Percentiles rank a stretch among this genome's conserved stretches.
phyloP scores from a whole-genome alignment of 352 stramenopile species.

The Pythium brachiatum region DNA sequence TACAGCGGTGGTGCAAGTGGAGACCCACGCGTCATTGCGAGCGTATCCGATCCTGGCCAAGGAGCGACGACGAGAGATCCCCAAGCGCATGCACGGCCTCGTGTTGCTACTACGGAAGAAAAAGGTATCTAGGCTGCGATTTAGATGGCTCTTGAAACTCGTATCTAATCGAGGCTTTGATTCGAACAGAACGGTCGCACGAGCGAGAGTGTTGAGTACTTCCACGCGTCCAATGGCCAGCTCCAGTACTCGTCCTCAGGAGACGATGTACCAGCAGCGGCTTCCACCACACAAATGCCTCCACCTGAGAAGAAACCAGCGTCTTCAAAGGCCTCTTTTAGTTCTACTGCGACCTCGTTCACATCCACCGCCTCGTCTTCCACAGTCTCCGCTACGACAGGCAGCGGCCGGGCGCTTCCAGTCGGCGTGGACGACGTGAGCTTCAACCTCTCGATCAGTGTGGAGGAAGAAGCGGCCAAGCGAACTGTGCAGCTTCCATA shows the following conservation, averaged over 20 bases:
- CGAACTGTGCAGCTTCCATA: slow-evolving; percentile 68
- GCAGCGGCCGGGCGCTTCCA: slow-evolving; percentile 31
- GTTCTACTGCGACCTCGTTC: neutral
- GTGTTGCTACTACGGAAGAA: slow-evolving; percentile 60
- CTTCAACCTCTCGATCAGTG: slow-evolving; percentile 71
- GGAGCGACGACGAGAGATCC: slow-evolving; percentile 58
- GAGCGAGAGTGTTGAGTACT: slow-evolving; percentile 68
- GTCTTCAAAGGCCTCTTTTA: neutral
- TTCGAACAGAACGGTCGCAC: slow-evolving; percentile 51
- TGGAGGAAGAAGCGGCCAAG: slow-evolving; percentile 54
- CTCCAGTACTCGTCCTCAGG: slow-evolving; percentile 28
- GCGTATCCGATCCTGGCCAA: slow-evolving; percentile 59
- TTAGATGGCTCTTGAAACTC: neutral
- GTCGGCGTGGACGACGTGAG: slow-evolving; percentile 58
- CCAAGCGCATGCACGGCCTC: slow-evolving; percentile 52
- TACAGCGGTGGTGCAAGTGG: slow-evolving; percentile 50
- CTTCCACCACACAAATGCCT: neutral
- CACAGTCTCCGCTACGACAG: neutral
- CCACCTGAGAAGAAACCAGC: neutral
- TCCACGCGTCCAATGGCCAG: slow-evolving; percentile 31
- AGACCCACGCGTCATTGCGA: slow-evolving; percentile 50
- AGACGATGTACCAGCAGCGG: neutral
- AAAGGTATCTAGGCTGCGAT: slow-evolving; percentile 38
- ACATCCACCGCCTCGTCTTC: neutral
- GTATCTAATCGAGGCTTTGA: neutral